Evolutionary conservation across 257 asterid genomes (phyloP).

Genomic region (Paulownia fortunei): DNA sequence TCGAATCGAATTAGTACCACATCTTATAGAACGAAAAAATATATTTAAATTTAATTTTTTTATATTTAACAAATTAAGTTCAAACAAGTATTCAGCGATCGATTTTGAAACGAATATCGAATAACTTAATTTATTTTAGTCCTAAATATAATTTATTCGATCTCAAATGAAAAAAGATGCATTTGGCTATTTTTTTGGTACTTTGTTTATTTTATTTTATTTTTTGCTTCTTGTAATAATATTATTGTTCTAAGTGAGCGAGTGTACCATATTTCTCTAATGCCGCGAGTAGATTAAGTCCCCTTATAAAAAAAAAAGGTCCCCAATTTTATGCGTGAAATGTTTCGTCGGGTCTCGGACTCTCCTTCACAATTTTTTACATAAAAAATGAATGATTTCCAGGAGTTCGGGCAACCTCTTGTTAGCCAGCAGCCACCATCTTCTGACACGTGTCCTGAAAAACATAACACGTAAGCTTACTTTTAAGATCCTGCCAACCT

Average conservation of each 20-base stretch:
- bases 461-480: conserved; percentile 6
- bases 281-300: conserved; percentile 12
- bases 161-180: background rate
- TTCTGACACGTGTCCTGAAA: conserved; percentile 24
- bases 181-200: background rate
- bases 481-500: background rate
- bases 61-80: no score
- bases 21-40: no score
- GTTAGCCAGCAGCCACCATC: conserved; percentile 18
- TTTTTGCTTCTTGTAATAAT: background rate
- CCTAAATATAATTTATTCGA: no score
- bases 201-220: no score
- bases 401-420: conserved; percentile 11
- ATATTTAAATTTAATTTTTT: no score
- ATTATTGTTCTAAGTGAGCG: background rate
- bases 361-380: background rate
- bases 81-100: no score
- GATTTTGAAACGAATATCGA: no score
- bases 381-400: background rate
- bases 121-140: no score
- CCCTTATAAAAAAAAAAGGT: no score
- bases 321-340: background rate
- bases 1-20: no score
- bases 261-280: background rate
- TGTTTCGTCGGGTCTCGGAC: background rate